Evolutionary conservation across 2,329 filamentous ascomycete species (phyloP).

Genomic region (Alternaria triticina): DNA sequence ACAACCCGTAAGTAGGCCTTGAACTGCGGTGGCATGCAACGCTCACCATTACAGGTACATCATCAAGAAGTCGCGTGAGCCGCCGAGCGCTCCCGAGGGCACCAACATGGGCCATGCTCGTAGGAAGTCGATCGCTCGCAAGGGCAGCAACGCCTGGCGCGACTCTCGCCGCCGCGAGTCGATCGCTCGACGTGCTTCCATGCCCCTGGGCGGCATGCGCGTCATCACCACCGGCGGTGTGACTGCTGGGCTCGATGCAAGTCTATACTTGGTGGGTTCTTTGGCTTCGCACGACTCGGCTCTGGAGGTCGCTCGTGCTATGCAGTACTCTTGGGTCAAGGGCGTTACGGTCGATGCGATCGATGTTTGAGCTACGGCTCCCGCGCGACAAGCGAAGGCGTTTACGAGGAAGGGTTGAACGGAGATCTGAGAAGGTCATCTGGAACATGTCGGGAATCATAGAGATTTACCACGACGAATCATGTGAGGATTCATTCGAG

Average conservation of each 20-base stretch:
- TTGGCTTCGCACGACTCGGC: slow-evolving; percentile 79
- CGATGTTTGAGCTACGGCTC: slow-evolving; percentile 68
- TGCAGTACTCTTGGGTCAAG: slow-evolving; percentile 88
- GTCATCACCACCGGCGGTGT: slow-evolving; percentile 83
- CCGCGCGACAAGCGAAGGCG: slow-evolving; percentile 31
- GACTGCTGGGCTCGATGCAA: slow-evolving; percentile 80
- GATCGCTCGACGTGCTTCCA: slow-evolving; percentile 76
- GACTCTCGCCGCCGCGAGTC: slow-evolving; percentile 80
- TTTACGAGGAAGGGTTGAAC: slow-evolving; percentile 25
- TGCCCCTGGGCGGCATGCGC: slow-evolving; percentile 71
- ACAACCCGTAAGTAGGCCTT: slow-evolving; percentile 59
- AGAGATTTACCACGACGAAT: slow-evolving; percentile 36
- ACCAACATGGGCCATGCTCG: slow-evolving; percentile 46
- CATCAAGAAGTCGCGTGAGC: slow-evolving; percentile 63
- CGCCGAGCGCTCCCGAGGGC: slow-evolving; percentile 62
- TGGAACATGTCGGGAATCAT: slow-evolving; percentile 34
- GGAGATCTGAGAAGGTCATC: slow-evolving; percentile 29
- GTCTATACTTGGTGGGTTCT: slow-evolving; percentile 83
- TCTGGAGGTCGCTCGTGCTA: slow-evolving; percentile 73
- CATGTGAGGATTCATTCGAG: slow-evolving; percentile 34
- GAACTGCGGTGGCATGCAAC: neutral
- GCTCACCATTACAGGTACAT: slow-evolving; percentile 77
- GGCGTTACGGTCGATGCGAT: slow-evolving; percentile 83
- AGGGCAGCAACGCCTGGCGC: slow-evolving; percentile 84
- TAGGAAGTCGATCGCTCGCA: slow-evolving; percentile 62